Evolutionary conservation across 169 alveolate species (phyloP).

Genomic region (Eimeria acervulina): DNA sequence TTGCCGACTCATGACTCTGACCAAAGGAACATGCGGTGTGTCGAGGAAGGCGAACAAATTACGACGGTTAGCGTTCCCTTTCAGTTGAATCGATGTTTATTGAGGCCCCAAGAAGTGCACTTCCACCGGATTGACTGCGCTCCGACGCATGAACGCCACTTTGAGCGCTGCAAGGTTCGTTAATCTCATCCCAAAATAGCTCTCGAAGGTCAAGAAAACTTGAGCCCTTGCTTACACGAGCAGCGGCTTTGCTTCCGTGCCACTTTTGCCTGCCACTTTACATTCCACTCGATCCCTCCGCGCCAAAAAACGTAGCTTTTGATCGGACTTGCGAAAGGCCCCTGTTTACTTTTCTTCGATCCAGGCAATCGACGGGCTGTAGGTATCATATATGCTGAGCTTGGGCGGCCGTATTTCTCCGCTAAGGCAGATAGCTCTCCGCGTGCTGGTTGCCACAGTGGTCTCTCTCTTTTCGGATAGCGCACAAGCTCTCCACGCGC

Average conservation of each 20-base stretch:
- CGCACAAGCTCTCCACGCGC: slow-evolving; percentile 42
- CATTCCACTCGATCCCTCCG: slow-evolving; percentile 26
- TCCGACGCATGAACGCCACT: background rate
- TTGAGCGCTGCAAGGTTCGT: background rate
- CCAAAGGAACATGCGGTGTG: background rate
- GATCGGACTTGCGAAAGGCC: slow-evolving; percentile 37
- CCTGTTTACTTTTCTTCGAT: slow-evolving; percentile 16
- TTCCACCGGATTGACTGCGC: background rate
- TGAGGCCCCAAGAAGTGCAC: slow-evolving; percentile 13
- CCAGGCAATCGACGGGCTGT: slow-evolving; percentile 1
- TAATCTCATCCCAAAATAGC: background rate
- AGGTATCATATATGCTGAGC: slow-evolving; percentile 13
- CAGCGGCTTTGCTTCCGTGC: slow-evolving; percentile 22
- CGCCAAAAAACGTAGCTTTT: background rate
- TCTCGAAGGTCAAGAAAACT: background rate
- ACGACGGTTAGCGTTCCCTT: background rate
- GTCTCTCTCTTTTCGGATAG: slow-evolving; percentile 2
- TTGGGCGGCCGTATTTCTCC: slow-evolving; percentile 2
- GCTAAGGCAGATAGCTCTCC: slow-evolving; percentile 30
- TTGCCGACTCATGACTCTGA: background rate
- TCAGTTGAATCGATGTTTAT: background rate
- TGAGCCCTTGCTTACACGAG: background rate
- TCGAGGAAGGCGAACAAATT: slow-evolving; percentile 8
- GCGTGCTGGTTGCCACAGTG: slow-evolving; percentile 44
- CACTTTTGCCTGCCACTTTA: background rate